Conservation (phyloP, 2,329 filamentous ascomycete species). For the Aspergillus sp. region DNA sequence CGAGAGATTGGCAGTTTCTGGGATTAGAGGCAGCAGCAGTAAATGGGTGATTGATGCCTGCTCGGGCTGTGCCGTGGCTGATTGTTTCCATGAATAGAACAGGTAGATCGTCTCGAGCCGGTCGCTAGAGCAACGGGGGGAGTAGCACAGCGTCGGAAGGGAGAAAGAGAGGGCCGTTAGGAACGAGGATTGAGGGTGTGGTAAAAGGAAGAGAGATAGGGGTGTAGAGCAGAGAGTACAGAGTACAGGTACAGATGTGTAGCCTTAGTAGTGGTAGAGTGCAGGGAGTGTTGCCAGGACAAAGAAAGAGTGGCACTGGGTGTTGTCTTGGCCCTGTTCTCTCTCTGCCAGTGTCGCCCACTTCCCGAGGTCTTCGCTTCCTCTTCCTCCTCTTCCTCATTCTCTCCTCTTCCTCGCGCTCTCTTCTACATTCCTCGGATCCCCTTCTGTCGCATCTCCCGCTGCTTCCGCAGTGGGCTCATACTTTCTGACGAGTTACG, state of each 20-base stretch:
- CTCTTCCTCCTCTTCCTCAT: not conserved
- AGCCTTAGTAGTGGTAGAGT: no score
- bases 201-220: no score
- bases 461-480: not conserved
- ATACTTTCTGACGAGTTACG: constrained; percentile 4
- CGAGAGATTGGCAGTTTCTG: constrained; percentile 24
- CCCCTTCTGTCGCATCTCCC: not conserved
- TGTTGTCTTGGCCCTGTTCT: no score
- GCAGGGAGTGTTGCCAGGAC: no score
- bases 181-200: no score
- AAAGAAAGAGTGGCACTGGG: no score
- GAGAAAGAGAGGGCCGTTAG: no score
- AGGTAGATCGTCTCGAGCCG: no score
- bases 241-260: no score
- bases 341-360: not conserved
- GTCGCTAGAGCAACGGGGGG: no score
- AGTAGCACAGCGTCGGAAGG: no score
- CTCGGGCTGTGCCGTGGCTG: not conserved
- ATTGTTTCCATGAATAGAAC: not conserved
- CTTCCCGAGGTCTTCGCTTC: not conserved
- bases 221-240: no score
- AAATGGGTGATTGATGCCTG: constrained; percentile 13
- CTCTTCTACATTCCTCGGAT: not conserved
- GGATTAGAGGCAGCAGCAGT: constrained; percentile 33
- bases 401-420: constrained; percentile 1